Conservation (phyloP, 805 yeast genomes). For the Teunomyces gatunensis region DNA sequence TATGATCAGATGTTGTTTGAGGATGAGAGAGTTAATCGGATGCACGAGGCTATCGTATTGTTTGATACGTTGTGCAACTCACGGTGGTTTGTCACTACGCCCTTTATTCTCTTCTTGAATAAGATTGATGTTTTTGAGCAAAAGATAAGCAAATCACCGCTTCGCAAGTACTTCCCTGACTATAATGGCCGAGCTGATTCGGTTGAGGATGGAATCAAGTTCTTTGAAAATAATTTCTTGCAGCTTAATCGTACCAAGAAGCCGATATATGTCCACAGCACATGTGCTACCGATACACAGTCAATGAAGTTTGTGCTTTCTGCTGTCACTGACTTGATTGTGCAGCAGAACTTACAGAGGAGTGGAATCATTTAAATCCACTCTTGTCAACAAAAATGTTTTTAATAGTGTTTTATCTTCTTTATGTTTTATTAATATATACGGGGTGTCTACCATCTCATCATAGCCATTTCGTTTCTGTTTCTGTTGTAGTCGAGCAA, state of each 20-base stretch:
- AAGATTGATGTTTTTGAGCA: slow-evolving; percentile 79
- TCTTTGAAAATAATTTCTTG: slow-evolving; percentile 66
- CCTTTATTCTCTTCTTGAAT: slow-evolving; percentile 85
- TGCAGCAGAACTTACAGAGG: slow-evolving; percentile 75
- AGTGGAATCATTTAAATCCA: slow-evolving; percentile 61
- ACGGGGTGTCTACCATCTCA: slow-evolving; percentile 53
- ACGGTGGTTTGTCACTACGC: slow-evolving; percentile 79
- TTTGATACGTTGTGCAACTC: slow-evolving; percentile 85
- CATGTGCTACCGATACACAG: slow-evolving; percentile 92
- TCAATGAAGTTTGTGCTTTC: slow-evolving; percentile 87
- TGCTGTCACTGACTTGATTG: slow-evolving; percentile 89
- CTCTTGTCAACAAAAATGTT: too few relatives aligned
- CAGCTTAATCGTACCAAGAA: slow-evolving; percentile 61
- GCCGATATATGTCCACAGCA: slow-evolving; percentile 86
- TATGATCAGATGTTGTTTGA: slow-evolving; percentile 91
- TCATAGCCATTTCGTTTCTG: slow-evolving; percentile 86
- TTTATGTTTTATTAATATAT: slow-evolving; percentile 5
- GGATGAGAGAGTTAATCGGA: slow-evolving; percentile 83
- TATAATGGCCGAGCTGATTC: slow-evolving; percentile 63
- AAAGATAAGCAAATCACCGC: slow-evolving; percentile 65
- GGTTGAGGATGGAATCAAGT: slow-evolving; percentile 64
- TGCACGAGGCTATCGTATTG: slow-evolving; percentile 83
- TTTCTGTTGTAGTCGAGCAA: slow-evolving; percentile 80
- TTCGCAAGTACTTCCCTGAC: slow-evolving; percentile 74
- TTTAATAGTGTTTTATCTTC: neutral